Base-by-base conservation (phyloP, 306 rosid species). In the Trifolium subterraneum region DNA sequence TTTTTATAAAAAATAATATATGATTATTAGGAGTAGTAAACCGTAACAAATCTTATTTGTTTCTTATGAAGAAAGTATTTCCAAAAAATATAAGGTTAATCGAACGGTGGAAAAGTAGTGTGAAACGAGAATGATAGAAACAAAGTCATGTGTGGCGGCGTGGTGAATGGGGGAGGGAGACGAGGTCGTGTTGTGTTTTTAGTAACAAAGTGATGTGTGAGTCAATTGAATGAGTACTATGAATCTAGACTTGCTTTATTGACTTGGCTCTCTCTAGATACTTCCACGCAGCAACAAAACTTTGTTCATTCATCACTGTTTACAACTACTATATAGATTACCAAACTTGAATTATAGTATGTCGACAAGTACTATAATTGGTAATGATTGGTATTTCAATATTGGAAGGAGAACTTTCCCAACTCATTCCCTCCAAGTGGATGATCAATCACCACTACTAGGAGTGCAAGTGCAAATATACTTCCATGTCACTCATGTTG, bases 61-160 rank as follows among this genome's bases (percentile, higher is more conserved):
- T 22, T 22, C 25, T 22, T n/a, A n/a, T n/a, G n/a, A n/a, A n/a
- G n/a, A n/a, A n/a, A n/a, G n/a, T n/a, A n/a, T n/a, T n/a, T n/a
- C n/a, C n/a, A n/a, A n/a, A n/a, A n/a, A n/a, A n/a, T n/a, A n/a
- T n/a, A n/a, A n/a, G n/a, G n/a, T n/a, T n/a, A 22, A 22, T 70
- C 31, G 62, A n/a, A 82, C 56, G 68, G 79, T 65, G 44, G 33
- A 3, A 72, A 27, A 25, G 68, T 51, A 15, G 1, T 4, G 44
- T 50, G 47, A 8, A n/a, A 72, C 42, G 19, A n/a, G 19, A 14
- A 56, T n/a, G n/a, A n/a, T n/a, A n/a, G n/a, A n/a, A n/a, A n/a
- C n/a, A n/a, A n/a, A n/a, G n/a, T n/a, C n/a, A 2, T 22, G 11
- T 20, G 12, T 6, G 55, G 38, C 39, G 67, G 80, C 80, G 22